Base-by-base conservation (phyloP, 495 filamentous ascomycete species). In the Hypoxylon fragiforme region DNA sequence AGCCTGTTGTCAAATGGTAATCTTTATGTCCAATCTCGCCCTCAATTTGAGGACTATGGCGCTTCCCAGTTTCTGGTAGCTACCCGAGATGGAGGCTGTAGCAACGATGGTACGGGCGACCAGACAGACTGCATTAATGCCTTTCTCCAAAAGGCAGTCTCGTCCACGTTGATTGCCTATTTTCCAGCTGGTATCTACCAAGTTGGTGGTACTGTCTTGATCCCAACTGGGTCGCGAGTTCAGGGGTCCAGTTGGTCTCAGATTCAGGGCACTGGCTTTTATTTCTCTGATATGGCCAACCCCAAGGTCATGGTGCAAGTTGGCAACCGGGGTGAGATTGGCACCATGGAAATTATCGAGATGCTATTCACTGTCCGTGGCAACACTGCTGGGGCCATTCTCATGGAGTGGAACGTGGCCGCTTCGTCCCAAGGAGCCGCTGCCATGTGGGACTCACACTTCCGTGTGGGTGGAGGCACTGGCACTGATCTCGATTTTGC, bases 401-500 rank as follows among this genome's bases (percentile, higher is more conserved):
- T 66, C 0, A 63, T 75, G 36, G 51, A 72, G 32, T 73, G 68
- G 55, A 72, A 73, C 48, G 36, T 63, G 0, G 21, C 36, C 7
- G 60, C 44, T 1, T 11, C 12, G 1, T 16, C 6, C 8, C 47
- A 50, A 13, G 62, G 57, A 4, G 4, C 63, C 3, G 62, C 59
- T 12, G 63, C 36, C 24, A 62, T 71, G 54, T 71, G 65, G 65
- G 67, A 62, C 39, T 42, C 57, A 18, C 66, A 58, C 22, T 46
- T 65, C 12, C 49, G 61, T 1, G 45, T 70, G 3, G 57, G 54
- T 0, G 89, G 89, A n/a, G 77, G 79, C 18, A 73, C 74, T 1
- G 87, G 88, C 12, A 86, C 87, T 0, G 67, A 79, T 11, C 69
- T 92, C 1, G 81, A 88, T 64, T 70, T 78, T 5, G 71, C 80